Evolutionary conservation across 2,329 filamentous ascomycete species (phyloP).

Genomic region (Berkeleyomyces basicola): DNA sequence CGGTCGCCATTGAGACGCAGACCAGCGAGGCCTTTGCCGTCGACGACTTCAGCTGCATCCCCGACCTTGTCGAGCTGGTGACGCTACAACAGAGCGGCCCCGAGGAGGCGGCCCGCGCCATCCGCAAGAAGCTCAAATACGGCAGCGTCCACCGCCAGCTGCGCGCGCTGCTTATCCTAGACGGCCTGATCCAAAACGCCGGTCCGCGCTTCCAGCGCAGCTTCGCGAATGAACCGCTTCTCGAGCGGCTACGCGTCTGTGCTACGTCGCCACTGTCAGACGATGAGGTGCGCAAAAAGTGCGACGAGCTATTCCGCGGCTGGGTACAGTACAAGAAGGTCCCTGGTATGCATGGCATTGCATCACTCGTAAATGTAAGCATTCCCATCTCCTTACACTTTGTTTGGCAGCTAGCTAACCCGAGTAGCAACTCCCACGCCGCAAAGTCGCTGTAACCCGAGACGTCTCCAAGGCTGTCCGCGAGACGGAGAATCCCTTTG

Average conservation of each 20-base stretch:
- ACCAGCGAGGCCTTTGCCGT: constrained; percentile 82
- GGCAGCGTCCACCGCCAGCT: constrained; percentile 87
- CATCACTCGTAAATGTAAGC: constrained; percentile 55
- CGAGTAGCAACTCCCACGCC: constrained; percentile 41
- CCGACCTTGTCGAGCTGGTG: constrained; percentile 87
- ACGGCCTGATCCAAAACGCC: constrained; percentile 88
- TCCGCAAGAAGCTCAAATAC: constrained; percentile 98
- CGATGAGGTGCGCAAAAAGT: constrained; percentile 72
- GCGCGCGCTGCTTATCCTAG: constrained; percentile 71
- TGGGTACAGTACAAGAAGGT: constrained; percentile 80
- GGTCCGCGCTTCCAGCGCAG: constrained; percentile 70
- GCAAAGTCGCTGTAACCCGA: constrained; percentile 57
- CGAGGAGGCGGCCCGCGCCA: constrained; percentile 72
- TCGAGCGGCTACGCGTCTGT: constrained; percentile 79
- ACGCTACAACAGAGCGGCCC: constrained; percentile 76
- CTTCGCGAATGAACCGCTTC: constrained; percentile 78
- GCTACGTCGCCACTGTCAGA: constrained; percentile 76
- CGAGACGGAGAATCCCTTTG: constrained; percentile 62
- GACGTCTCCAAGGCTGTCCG: constrained; percentile 68
- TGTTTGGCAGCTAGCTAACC: neutral
- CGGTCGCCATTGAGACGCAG: constrained; percentile 77
- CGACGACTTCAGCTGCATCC: constrained; percentile 80
- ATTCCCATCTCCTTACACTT: neutral
- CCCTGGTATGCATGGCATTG: constrained; percentile 62
- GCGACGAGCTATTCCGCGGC: constrained; percentile 66